A percentile compares a stretch with the other conserved stretches of the same genome.
Conservation (phyloP, 805 yeast genomes). For the Sugiyamaella smithiae region DNA sequence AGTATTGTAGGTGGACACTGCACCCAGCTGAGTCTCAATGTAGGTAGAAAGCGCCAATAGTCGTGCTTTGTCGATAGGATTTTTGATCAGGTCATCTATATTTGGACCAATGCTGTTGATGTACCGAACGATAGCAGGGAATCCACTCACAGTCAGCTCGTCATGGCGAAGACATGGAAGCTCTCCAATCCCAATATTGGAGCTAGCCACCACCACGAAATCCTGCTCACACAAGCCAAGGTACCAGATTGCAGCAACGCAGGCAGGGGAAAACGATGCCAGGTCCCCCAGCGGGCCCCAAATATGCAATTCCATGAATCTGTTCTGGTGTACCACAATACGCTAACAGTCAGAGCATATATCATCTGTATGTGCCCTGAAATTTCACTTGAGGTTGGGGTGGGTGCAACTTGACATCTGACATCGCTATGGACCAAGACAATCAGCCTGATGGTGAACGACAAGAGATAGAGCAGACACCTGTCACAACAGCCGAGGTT, state of each 20-base stretch:
- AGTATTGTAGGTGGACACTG: slow-evolving; percentile 21
- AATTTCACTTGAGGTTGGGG: too few relatives aligned
- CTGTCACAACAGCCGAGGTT: too few relatives aligned
- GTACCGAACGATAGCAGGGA: slow-evolving; percentile 26
- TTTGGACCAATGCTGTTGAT: slow-evolving; percentile 16
- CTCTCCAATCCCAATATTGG: slow-evolving; percentile 24
- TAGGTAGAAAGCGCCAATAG: slow-evolving; percentile 21
- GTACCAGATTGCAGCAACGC: slow-evolving; percentile 32
- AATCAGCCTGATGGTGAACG: too few relatives aligned
- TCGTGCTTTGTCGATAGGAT: slow-evolving; percentile 19
- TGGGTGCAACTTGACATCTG: too few relatives aligned
- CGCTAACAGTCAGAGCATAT: too few relatives aligned
- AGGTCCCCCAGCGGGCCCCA: slow-evolving; percentile 30
- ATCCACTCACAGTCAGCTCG: slow-evolving; percentile 22
- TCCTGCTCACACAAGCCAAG: slow-evolving; percentile 15
- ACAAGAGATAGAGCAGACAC: too few relatives aligned
- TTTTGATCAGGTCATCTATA: slow-evolving; percentile 8
- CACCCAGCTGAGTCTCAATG: slow-evolving; percentile 23
- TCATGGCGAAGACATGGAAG: slow-evolving; percentile 30
- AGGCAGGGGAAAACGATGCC: slow-evolving; percentile 32
- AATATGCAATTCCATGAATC: slow-evolving; percentile 31
- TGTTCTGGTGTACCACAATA: not conserved
- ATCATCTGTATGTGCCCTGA: too few relatives aligned
- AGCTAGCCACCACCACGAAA: slow-evolving; percentile 25
- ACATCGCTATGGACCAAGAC: too few relatives aligned